Evolutionary conservation across 139 green algal species (phyloP).

Genomic region (Marvania coccoides): DNA sequence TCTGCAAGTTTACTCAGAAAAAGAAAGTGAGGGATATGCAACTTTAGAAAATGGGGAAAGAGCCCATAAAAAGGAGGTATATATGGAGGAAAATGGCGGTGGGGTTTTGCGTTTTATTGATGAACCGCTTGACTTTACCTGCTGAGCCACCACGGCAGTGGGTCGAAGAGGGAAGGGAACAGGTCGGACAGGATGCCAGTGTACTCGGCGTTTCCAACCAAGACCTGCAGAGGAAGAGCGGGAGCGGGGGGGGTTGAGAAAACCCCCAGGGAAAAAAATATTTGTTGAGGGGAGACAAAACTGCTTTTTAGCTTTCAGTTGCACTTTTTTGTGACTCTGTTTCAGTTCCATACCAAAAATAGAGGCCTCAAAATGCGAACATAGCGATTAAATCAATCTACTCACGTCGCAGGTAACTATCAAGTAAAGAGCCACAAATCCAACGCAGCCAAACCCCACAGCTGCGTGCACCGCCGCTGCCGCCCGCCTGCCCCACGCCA

Average conservation of each 20-base stretch:
- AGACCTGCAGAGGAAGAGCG: not conserved
- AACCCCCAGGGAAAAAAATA: not conserved
- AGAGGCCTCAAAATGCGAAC: too few species aligned
- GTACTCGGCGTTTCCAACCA: not conserved
- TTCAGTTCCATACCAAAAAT: too few species aligned
- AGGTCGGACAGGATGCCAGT: conserved; percentile 15
- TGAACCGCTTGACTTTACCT: too few species aligned
- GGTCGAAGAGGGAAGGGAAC: conserved; percentile 2
- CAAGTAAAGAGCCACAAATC: conserved; percentile 11
- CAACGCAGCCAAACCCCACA: not conserved
- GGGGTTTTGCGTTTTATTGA: too few species aligned
- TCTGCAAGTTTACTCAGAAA: too few species aligned
- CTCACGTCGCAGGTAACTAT: conserved; percentile 12
- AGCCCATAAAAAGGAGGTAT: too few species aligned
- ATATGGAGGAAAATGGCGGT: too few species aligned
- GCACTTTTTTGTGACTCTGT: too few species aligned
- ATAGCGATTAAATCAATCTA: not conserved
- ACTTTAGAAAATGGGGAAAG: too few species aligned
- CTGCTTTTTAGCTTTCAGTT: not conserved
- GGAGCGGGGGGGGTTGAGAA: not conserved
- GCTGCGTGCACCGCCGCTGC: conserved; percentile 10
- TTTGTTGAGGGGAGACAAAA: not conserved
- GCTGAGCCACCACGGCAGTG: conserved; percentile 18
- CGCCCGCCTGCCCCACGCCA: conserved; percentile 9
- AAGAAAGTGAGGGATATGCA: too few species aligned